Conservation (phyloP, 331 rosid species). For the Rhamnella rubrinervis region DNA sequence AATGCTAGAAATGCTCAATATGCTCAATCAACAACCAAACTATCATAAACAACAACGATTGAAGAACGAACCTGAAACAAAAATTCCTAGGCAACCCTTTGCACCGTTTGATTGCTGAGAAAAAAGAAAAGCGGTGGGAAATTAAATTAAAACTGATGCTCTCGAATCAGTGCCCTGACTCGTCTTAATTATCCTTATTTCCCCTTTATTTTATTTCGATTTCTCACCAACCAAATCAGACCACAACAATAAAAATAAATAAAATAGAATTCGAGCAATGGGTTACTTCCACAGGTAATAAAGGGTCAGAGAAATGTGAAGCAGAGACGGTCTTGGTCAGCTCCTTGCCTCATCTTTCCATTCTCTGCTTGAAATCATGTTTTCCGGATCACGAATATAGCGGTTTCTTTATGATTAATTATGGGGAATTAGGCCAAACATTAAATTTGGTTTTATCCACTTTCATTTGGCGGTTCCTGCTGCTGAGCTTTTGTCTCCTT, state of each 20-base stretch:
- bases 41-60: too few relatives aligned
- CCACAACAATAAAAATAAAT: background rate
- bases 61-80: too few relatives aligned
- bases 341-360: background rate
- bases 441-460: background rate
- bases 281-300: constrained; percentile 8
- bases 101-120: background rate
- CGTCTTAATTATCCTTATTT: background rate
- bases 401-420: background rate
- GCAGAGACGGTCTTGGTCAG: background rate
- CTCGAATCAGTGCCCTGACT: background rate
- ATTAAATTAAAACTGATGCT: too few relatives aligned
- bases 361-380: background rate
- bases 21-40: too few relatives aligned
- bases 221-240: constrained; percentile 15
- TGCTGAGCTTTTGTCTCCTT: too few relatives aligned
- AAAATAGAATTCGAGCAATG: too few relatives aligned
- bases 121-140: background rate
- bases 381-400: constrained; percentile 11
- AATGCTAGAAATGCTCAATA: too few relatives aligned
- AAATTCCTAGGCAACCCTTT: background rate
- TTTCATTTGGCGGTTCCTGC: background rate
- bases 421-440: background rate
- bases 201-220: background rate
- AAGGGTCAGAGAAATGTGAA: background rate